phyloP scores from a whole-genome alignment of 2,329 filamentous ascomycete genomes.

The Stemphylium lycopersici region DNA sequence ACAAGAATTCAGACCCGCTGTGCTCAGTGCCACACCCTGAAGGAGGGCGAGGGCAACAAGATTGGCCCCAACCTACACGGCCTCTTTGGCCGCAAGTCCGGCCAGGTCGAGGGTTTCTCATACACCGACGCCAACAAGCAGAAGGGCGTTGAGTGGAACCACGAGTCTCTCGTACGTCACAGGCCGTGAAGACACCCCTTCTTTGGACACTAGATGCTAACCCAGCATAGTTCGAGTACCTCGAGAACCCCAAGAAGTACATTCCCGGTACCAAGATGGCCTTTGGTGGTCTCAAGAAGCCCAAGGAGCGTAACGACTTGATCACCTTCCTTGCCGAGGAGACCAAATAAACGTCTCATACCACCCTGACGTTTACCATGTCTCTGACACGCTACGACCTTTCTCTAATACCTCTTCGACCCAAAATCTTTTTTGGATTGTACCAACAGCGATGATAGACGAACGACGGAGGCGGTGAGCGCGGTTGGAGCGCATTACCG shows the following conservation, averaged over 20 bases:
- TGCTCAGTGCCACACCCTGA: conserved; percentile 97
- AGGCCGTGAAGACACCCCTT: not conserved
- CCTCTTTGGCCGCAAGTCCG: conserved; percentile 95
- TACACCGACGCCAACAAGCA: conserved; percentile 99
- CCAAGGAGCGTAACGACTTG: conserved; percentile 98
- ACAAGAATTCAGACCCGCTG: conserved; percentile 74
- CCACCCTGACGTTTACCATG: conserved; percentile 22
- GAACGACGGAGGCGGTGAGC: conserved; percentile 44
- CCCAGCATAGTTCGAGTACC: conserved; percentile 80
- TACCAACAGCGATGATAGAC: conserved; percentile 51
- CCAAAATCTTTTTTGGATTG: conserved; percentile 37
- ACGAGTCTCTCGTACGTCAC: conserved; percentile 75
- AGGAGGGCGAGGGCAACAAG: conserved; percentile 92
- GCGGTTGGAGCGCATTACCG: conserved; percentile 27
- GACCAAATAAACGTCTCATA: conserved; percentile 65
- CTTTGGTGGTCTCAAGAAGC: conserved; percentile 99
- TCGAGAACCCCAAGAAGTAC: conserved; percentile 99
- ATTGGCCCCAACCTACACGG: conserved; percentile 96
- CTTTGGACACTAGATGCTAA: conserved; percentile 15
- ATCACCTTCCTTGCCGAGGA: conserved; percentile 82
- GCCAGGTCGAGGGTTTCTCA: conserved; percentile 87
- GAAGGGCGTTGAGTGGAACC: conserved; percentile 88
- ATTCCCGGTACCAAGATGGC: conserved; percentile 99
- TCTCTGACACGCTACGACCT: conserved; percentile 34
- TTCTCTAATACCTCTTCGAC: conserved; percentile 34